Evolutionary conservation across 2,329 filamentous ascomycete genomes (phyloP), one percentile per base, ranked within the genome.

Genomic region (Aureobasidium sp.): DNA sequence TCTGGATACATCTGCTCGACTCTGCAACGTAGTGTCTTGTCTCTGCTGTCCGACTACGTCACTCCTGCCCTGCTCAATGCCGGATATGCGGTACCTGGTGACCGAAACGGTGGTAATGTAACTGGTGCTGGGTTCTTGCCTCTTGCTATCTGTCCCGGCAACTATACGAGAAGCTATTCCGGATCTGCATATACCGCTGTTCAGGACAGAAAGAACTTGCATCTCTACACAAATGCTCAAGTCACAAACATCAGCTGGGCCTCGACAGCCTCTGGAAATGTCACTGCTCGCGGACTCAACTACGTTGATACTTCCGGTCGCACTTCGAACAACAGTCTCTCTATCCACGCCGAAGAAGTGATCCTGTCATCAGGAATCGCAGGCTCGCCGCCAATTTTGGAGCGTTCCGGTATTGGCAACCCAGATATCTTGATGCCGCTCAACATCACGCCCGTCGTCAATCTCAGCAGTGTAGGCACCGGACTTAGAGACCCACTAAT

Each of bases 401-500:
- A 76, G 52, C 67, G 69, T 41, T 74, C 71, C 20, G 74, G 74
- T 4, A 66, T 75, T 1, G 73, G 74, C 13, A 72, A 74, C 59
- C 57, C 64, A 37, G 41, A 52, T 5, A 57, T 71, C 6, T 66
- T 74, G 12, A 44, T 62, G 8, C 68, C 68, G 29, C 66, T 66
- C n/a, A 69, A 70, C 10, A 67, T 75, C 1, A 61, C 70, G 0
- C 63, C 69, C 2, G 44, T 72, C 15, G 69, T 74, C 9, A 68
- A 71, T 5, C 67, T 70, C 34, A 68, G 69, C 0, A 63, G 59
- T 6, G 71, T 75, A 5, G 73, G 73, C 5, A 71, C 76, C 50
- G 79, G 80, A 52, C 47, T 63, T 5, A 78, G 81, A 66, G 78
- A 81, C 47, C 77, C 55, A 29, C 17, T 59, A 2, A 59, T 59